phyloP scores from a whole-genome alignment of 306 rosid genomes.

The Vicia sativa region DNA sequence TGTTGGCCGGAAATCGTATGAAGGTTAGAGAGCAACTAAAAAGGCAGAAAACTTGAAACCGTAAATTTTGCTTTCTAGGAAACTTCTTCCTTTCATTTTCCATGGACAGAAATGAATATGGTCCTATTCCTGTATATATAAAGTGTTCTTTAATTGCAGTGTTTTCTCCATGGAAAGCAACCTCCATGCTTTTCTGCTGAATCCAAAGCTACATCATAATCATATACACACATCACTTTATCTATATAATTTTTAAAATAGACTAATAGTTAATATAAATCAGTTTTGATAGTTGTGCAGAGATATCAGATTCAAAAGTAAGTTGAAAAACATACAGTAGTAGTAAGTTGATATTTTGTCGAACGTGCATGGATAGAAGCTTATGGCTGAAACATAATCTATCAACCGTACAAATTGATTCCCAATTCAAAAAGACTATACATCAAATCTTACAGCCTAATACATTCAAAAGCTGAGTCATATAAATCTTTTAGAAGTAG shows the following conservation, averaged over 20 bases:
- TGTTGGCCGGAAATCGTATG: constrained; percentile 1
- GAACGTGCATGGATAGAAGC: too few relatives aligned
- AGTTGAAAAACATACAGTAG: too few relatives aligned
- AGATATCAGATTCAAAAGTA: too few relatives aligned
- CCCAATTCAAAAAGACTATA: too few relatives aligned
- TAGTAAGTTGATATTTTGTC: too few relatives aligned
- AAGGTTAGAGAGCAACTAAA: background rate
- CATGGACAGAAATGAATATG: constrained; percentile 24
- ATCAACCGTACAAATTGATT: background rate
- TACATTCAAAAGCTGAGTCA: background rate
- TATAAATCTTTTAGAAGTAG: too few relatives aligned
- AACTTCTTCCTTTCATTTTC: background rate
- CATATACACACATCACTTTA: too few relatives aligned
- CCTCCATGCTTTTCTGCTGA: constrained; percentile 32
- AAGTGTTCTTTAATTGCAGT: background rate
- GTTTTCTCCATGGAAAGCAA: constrained; percentile 40
- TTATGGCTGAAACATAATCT: background rate
- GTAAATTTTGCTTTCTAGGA: background rate
- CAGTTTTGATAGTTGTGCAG: too few relatives aligned
- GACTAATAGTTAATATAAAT: too few relatives aligned
- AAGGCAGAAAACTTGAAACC: background rate
- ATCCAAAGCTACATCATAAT: constrained; percentile 31
- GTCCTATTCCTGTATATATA: background rate
- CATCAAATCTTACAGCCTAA: background rate
- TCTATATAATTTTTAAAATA: too few relatives aligned